These are phyloP conservation scores for Malus fusca DNA, from an alignment of 306 rosid genomes.

Conservation along the genomic window DNA sequence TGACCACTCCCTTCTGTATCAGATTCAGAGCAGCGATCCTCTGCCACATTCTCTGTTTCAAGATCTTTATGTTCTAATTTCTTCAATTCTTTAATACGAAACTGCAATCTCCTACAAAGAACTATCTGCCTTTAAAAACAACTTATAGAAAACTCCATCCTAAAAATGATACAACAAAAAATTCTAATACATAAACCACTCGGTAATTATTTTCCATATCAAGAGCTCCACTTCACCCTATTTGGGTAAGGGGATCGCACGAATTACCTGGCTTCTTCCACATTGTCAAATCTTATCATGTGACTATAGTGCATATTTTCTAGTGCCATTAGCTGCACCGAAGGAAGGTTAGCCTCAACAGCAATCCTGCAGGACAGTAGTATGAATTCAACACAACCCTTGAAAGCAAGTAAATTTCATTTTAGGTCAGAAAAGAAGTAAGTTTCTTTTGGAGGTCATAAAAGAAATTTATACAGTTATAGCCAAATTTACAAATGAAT, in stretches of 20 bases:
- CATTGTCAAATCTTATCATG: conserved; percentile 76
- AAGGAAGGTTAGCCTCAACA: conserved; percentile 56
- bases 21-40: conserved; percentile 75
- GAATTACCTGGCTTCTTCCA: conserved; percentile 70
- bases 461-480: background rate
- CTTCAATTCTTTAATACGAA: conserved; percentile 55
- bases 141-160: background rate
- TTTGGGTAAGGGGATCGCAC: conserved; percentile 5
- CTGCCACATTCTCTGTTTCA: conserved; percentile 30
- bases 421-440: conserved; percentile 5
- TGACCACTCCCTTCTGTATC: conserved; percentile 51
- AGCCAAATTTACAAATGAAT: background rate
- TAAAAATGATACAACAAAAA: background rate
- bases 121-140: conserved; percentile 1
- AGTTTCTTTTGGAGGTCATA: background rate
- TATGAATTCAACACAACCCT: conserved; percentile 19
- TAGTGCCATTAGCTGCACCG: conserved; percentile 67
- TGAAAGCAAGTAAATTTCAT: conserved; percentile 19
- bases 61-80: conserved; percentile 24
- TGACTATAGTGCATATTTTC: conserved; percentile 91
- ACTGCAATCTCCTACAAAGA: conserved; percentile 64
- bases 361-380: conserved; percentile 56
- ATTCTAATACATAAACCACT: background rate
- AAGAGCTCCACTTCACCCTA: conserved; percentile 3
- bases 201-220: background rate